phyloP scores from a whole-genome alignment of 805 yeast genomes.

The Maudiozyma saulgeensis region DNA sequence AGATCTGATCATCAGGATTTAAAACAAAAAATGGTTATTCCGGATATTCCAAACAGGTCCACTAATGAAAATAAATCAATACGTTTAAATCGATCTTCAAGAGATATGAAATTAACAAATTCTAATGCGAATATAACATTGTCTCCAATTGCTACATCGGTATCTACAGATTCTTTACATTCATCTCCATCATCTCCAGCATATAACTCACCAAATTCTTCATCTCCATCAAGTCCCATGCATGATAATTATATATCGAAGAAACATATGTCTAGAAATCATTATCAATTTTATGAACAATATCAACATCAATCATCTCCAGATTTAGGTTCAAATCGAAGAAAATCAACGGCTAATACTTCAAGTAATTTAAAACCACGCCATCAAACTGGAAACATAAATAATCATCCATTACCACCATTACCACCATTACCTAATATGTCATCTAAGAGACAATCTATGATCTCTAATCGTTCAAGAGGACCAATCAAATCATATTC shows the following conservation, averaged over 20 bases:
- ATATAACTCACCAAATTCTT: neutral
- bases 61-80: neutral
- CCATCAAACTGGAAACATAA: neutral
- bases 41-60: neutral
- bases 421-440: conserved; percentile 21
- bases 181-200: neutral
- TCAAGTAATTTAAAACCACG: neutral
- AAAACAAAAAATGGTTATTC: neutral
- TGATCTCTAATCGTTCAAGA: neutral
- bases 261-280: neutral
- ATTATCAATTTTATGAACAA: conserved; percentile 1
- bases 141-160: neutral
- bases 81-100: neutral
- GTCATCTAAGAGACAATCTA: neutral
- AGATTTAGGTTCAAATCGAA: neutral
- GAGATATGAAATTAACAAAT: neutral
- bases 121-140: conserved; percentile 1
- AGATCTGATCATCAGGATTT: too few species aligned
- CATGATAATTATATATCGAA: neutral
- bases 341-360: neutral
- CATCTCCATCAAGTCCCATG: conserved; percentile 1
- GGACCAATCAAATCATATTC: conserved; percentile 22
- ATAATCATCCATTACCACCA: conserved; percentile 2
- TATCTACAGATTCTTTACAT: neutral
- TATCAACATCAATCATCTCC: conserved; percentile 3